A percentile compares a stretch with the other conserved stretches of the same genome.
Conservation (phyloP, 257 asterid genomes). For the Voacanga thouarsii region DNA sequence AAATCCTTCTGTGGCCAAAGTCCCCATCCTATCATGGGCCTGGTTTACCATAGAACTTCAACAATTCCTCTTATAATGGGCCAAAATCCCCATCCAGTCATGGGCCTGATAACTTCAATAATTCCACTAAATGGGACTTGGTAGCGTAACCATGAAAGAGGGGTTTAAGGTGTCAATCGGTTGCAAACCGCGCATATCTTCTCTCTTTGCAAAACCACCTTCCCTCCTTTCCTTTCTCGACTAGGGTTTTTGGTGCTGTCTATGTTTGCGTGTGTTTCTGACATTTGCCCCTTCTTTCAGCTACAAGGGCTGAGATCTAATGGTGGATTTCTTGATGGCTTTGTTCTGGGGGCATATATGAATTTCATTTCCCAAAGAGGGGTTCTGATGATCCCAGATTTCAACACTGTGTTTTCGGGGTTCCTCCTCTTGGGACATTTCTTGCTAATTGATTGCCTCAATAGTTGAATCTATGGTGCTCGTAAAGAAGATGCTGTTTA, state of each 20-base stretch:
- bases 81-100: too few relatives aligned
- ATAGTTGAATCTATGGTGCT: neutral
- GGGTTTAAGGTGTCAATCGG: conserved; percentile 8
- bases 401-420: conserved; percentile 31
- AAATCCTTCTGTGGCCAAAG: too few relatives aligned
- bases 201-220: too few relatives aligned
- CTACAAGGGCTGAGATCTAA: conserved; percentile 48
- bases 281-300: conserved; percentile 71
- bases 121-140: too few relatives aligned
- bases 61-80: too few relatives aligned
- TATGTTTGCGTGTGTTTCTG: neutral
- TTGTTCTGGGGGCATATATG: conserved; percentile 76
- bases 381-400: conserved; percentile 29
- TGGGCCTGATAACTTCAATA: too few relatives aligned
- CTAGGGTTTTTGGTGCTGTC: neutral
- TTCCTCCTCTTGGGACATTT: conserved; percentile 47
- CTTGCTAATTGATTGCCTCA: neutral
- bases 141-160: neutral
- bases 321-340: conserved; percentile 60
- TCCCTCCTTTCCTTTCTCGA: neutral
- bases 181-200: neutral
- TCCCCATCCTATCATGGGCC: too few relatives aligned
- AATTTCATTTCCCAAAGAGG: conserved; percentile 14
- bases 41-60: too few relatives aligned
- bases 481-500: too few relatives aligned